Percentiles rank a stretch among this genome's conserved stretches.
phyloP scores from a whole-genome alignment of 2,329 filamentous ascomycete genomes.

The Colletotrichum australisinense region DNA sequence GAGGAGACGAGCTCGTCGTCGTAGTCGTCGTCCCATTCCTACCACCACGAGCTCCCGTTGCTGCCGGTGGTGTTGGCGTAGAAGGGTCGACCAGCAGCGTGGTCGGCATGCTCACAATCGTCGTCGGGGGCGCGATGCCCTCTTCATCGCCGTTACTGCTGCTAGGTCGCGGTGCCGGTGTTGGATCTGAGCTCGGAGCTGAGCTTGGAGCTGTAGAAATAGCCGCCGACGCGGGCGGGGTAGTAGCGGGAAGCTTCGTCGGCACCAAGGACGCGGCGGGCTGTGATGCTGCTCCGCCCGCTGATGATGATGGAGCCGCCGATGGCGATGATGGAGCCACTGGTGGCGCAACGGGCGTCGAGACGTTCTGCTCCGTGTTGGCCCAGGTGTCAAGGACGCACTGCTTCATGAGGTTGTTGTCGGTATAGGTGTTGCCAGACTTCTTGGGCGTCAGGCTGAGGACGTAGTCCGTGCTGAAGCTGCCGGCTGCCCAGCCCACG shows the following conservation, averaged over 20 bases:
- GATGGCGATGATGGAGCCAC: neutral
- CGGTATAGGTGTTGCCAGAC: conserved; percentile 44
- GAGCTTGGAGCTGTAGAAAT: neutral
- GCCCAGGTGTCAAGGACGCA: conserved; percentile 49
- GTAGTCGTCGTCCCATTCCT: neutral
- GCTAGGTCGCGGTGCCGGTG: neutral
- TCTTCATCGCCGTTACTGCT: neutral
- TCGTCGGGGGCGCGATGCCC: conserved; percentile 23
- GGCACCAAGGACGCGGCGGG: neutral
- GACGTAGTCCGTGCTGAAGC: conserved; percentile 54
- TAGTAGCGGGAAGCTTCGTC: neutral
- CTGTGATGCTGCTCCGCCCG: neutral
- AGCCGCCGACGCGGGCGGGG: neutral
- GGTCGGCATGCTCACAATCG: conserved; percentile 6
- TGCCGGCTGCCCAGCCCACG: conserved; percentile 59
- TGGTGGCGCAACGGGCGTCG: neutral
- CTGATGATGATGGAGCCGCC: neutral
- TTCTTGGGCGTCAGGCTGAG: conserved; percentile 55
- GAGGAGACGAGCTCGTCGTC: neutral
- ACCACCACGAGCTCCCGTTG: neutral
- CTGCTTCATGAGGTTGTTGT: conserved; percentile 55
- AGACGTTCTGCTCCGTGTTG: conserved; percentile 23
- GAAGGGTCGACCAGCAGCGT: conserved; percentile 24
- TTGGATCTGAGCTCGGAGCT: neutral
- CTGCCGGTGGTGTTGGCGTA: conserved; percentile 17